phyloP scores from a whole-genome alignment of 768 basidiomycete species.

The Phlegmacium glaucopus region DNA sequence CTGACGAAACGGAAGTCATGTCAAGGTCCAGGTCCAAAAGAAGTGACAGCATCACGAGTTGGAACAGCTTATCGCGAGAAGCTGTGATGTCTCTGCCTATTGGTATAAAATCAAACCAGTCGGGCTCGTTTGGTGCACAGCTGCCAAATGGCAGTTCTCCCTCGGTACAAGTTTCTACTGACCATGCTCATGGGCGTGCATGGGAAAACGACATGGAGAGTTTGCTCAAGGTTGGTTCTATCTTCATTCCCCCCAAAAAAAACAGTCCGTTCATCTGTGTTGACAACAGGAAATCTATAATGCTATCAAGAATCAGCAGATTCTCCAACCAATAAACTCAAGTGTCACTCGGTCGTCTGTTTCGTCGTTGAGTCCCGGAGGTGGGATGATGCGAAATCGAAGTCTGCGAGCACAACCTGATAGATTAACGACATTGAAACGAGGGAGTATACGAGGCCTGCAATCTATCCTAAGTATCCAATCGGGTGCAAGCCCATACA shows the following conservation, averaged over 20 bases:
- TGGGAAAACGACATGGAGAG: conserved; percentile 90
- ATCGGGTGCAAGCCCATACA: conserved; percentile 74
- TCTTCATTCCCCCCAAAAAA: neutral
- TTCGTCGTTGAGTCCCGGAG: conserved; percentile 57
- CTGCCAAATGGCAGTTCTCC: conserved; percentile 59
- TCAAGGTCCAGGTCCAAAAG: conserved; percentile 64
- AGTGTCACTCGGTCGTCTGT: conserved; percentile 44
- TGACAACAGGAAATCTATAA: conserved; percentile 83
- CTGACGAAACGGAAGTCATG: conserved; percentile 54
- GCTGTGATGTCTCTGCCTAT: conserved; percentile 40
- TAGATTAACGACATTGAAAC: conserved; percentile 74
- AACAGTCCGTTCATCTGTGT: neutral
- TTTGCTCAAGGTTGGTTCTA: conserved; percentile 70
- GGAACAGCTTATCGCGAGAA: conserved; percentile 75
- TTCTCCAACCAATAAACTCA: conserved; percentile 72
- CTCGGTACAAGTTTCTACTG: conserved; percentile 55
- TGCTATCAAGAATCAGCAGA: conserved; percentile 88
- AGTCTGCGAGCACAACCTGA: conserved; percentile 72
- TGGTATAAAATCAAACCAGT: conserved; percentile 24
- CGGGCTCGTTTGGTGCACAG: conserved; percentile 26
- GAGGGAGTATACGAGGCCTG: conserved; percentile 87
- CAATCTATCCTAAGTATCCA: conserved; percentile 73
- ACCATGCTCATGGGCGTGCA: conserved; percentile 43
- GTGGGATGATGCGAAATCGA: conserved; percentile 57
- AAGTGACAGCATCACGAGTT: conserved; percentile 82